These are phyloP conservation scores for Arthroderma sp. DNA, from an alignment of 2,329 filamentous ascomycete genomes.

Conservation along the genomic window DNA sequence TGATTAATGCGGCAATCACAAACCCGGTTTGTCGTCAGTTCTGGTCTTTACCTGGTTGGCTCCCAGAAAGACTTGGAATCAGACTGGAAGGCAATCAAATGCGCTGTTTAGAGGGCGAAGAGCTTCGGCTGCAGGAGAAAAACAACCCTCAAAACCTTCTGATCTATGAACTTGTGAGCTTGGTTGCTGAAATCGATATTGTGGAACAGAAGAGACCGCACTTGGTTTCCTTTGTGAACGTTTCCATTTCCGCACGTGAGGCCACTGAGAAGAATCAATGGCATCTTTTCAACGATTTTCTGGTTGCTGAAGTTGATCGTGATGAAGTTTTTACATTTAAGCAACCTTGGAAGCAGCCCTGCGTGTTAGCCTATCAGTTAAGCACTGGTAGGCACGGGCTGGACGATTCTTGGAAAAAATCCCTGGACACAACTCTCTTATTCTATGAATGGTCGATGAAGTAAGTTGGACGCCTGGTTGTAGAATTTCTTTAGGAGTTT, in stretches of 20 bases:
- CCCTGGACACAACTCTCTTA: constrained; percentile 70
- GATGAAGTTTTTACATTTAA: constrained; percentile 86
- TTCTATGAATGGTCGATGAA: constrained; percentile 57
- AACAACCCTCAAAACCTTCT: constrained; percentile 67
- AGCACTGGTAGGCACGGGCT: constrained; percentile 70
- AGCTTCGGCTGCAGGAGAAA: constrained; percentile 67
- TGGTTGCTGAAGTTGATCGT: constrained; percentile 65
- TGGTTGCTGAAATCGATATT: constrained; percentile 81
- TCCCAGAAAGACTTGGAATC: constrained; percentile 87
- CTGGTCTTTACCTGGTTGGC: constrained; percentile 81
- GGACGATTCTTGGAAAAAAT: constrained; percentile 74
- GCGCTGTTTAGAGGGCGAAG: constrained; percentile 87
- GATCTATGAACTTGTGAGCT: constrained; percentile 81
- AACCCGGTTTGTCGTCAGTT: constrained; percentile 55
- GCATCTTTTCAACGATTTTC: constrained; percentile 96
- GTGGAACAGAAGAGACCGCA: constrained; percentile 78
- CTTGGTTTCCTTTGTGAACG: constrained; percentile 81
- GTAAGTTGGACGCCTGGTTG: constrained; percentile 17
- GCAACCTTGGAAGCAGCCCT: constrained; percentile 81
- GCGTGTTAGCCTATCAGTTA: constrained; percentile 73
- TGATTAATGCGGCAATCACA: constrained; percentile 69
- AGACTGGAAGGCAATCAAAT: constrained; percentile 85
- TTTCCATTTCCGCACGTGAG: constrained; percentile 36
- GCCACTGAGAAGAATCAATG: constrained; percentile 56
- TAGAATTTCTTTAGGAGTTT: background rate